Evolutionary conservation across 768 basidiomycete genomes (phyloP).

Genomic region (Xerocomus spinulosus): DNA sequence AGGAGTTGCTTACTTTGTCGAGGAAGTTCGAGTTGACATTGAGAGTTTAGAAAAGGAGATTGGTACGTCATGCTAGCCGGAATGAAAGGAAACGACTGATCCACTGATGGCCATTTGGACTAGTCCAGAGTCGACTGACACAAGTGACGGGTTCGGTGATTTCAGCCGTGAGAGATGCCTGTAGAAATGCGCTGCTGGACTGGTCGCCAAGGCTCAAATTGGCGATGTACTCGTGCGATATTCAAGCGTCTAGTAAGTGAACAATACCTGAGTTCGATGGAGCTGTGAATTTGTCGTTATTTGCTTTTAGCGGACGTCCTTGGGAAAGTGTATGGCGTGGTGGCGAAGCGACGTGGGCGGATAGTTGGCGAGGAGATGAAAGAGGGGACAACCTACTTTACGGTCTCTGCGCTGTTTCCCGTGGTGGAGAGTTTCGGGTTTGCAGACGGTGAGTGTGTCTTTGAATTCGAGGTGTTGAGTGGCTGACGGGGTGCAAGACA

Average conservation of each 20-base stretch:
- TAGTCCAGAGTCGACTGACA: slow-evolving; percentile 75
- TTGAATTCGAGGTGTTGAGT: not conserved
- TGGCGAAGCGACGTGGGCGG: slow-evolving; percentile 83
- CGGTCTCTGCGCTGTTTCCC: slow-evolving; percentile 82
- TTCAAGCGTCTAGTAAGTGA: slow-evolving; percentile 89
- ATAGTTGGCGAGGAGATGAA: slow-evolving; percentile 99
- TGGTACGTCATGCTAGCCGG: slow-evolving; percentile 40
- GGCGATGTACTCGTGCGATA: slow-evolving; percentile 98
- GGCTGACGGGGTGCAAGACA: slow-evolving; percentile 52
- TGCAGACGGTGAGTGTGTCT: slow-evolving; percentile 69
- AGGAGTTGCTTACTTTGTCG: slow-evolving; percentile 88
- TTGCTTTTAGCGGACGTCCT: slow-evolving; percentile 77
- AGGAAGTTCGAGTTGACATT: slow-evolving; percentile 61
- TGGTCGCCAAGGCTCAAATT: slow-evolving; percentile 97
- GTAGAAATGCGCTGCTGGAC: slow-evolving; percentile 83
- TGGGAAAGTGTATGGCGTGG: slow-evolving; percentile 95
- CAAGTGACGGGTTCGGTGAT: slow-evolving; percentile 90
- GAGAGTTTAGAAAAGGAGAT: slow-evolving; percentile 61
- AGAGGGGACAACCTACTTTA: slow-evolving; percentile 94
- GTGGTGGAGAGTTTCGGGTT: slow-evolving; percentile 98
- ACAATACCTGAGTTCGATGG: not conserved
- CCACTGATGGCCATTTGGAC: slow-evolving; percentile 10
- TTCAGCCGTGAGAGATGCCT: slow-evolving; percentile 84
- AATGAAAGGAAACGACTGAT: slow-evolving; percentile 4
- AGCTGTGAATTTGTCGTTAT: slow-evolving; percentile 6